Evolutionary conservation across 305 asterid species (phyloP).

Genomic region (Fraxinus dipetala): DNA sequence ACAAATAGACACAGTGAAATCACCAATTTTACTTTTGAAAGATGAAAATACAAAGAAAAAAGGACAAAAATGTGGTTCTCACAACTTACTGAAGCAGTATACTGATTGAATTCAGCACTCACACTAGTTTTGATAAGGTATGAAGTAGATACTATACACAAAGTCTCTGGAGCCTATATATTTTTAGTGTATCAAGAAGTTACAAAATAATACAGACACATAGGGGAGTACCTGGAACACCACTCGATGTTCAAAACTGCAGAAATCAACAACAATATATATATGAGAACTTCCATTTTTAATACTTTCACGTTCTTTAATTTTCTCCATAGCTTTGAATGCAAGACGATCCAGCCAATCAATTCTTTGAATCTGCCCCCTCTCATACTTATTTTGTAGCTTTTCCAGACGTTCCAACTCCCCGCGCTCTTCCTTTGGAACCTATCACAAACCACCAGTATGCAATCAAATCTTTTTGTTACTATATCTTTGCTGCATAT

Average conservation of each 20-base stretch:
- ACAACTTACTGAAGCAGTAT: not conserved
- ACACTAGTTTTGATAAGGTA: not conserved
- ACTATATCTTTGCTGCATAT: not conserved
- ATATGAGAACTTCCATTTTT: constrained; percentile 86
- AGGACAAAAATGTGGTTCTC: not conserved
- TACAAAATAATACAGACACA: not conserved
- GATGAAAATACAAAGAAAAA: not conserved
- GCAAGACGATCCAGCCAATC: constrained; percentile 98
- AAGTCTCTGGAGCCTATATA: not conserved
- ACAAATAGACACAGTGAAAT: not conserved
- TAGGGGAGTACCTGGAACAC: constrained; percentile 74
- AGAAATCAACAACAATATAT: constrained; percentile 71
- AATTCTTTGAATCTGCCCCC: constrained; percentile 95
- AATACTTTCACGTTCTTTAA: constrained; percentile 71
- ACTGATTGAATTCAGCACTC: not conserved
- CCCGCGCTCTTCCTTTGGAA: constrained; percentile 94
- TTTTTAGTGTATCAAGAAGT: not conserved
- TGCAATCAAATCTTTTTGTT: constrained; percentile 1
- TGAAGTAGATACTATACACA: not conserved
- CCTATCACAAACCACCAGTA: constrained; percentile 40
- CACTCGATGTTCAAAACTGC: constrained; percentile 96
- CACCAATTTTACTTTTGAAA: not conserved
- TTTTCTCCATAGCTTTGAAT: constrained; percentile 89
- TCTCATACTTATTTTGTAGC: constrained; percentile 87
- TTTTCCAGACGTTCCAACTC: constrained; percentile 92